Conservation (phyloP, 495 filamentous ascomycete species). For the Neurospora sp. region DNA sequence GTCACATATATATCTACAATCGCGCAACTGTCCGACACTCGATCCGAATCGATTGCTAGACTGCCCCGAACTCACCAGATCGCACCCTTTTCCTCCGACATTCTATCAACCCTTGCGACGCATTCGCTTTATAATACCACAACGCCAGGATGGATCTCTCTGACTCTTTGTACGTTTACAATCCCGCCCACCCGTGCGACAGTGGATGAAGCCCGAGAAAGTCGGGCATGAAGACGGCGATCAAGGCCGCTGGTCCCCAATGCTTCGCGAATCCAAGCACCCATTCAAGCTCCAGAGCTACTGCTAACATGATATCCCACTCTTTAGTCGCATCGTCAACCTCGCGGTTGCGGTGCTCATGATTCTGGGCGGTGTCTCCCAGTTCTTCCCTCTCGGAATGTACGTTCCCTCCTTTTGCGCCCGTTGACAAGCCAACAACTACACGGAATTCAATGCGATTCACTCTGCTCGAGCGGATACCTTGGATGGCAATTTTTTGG, state of each 20-base stretch:
- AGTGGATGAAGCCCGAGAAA: neutral
- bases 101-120: neutral
- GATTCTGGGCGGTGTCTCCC: conserved; percentile 79
- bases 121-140: neutral
- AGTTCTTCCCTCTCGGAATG: conserved; percentile 62
- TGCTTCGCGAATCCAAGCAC: neutral
- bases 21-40: neutral
- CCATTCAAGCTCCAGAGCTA: neutral
- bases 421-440: conserved; percentile 10
- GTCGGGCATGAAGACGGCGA: neutral
- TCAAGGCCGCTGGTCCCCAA: neutral
- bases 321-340: conserved; percentile 80
- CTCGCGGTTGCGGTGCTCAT: conserved; percentile 78
- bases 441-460: neutral
- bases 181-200: neutral
- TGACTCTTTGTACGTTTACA: conserved; percentile 34
- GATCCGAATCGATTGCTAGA: neutral
- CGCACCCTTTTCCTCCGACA: neutral
- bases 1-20: neutral
- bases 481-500: neutral
- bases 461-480: neutral
- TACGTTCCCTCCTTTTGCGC: conserved; percentile 26
- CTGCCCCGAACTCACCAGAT: neutral
- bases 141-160: conserved; percentile 33
- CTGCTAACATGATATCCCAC: conserved; percentile 8